Evolutionary conservation across 441 rosid genomes (phyloP).

Genomic region (Gossypium aridum): DNA sequence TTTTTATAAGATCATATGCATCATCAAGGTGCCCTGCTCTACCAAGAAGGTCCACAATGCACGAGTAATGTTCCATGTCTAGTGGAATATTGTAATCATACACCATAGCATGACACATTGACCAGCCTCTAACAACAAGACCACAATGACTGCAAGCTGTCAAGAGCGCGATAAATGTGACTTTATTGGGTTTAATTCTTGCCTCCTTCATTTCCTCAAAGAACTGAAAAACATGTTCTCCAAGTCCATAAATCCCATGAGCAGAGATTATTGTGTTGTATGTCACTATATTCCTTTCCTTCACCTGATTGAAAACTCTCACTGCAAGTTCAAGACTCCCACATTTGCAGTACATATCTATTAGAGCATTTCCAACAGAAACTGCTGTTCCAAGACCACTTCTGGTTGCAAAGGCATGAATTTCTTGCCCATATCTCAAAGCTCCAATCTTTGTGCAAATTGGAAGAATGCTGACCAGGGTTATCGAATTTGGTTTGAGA

Average conservation of each 20-base stretch:
- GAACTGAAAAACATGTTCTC: constrained; percentile 15
- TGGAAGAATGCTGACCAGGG: constrained; percentile 29
- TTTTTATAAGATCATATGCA: constrained; percentile 16
- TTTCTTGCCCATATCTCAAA: constrained; percentile 28
- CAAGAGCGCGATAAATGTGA: constrained; percentile 29
- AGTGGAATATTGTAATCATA: constrained; percentile 19
- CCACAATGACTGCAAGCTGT: constrained; percentile 33
- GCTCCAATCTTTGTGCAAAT: constrained; percentile 23
- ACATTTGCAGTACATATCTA: constrained; percentile 33
- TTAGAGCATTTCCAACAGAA: constrained; percentile 26
- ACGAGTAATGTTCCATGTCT: constrained; percentile 27
- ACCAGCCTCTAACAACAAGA: constrained; percentile 22
- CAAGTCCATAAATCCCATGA: constrained; percentile 25
- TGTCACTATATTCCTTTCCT: constrained; percentile 23
- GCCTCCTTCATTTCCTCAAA: constrained; percentile 26
- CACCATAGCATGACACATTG: constrained; percentile 21
- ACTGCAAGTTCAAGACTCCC: constrained; percentile 26
- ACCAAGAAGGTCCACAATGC: constrained; percentile 33
- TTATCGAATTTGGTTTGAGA: constrained; percentile 25
- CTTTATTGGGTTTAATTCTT: constrained; percentile 26
- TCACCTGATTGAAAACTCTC: constrained; percentile 21
- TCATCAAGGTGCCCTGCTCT: constrained; percentile 22
- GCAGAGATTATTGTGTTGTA: constrained; percentile 30
- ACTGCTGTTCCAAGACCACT: constrained; percentile 15
- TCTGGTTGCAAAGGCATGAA: constrained; percentile 29